Conservation (phyloP, 495 filamentous ascomycete species). For the Xylaria palmicola region DNA sequence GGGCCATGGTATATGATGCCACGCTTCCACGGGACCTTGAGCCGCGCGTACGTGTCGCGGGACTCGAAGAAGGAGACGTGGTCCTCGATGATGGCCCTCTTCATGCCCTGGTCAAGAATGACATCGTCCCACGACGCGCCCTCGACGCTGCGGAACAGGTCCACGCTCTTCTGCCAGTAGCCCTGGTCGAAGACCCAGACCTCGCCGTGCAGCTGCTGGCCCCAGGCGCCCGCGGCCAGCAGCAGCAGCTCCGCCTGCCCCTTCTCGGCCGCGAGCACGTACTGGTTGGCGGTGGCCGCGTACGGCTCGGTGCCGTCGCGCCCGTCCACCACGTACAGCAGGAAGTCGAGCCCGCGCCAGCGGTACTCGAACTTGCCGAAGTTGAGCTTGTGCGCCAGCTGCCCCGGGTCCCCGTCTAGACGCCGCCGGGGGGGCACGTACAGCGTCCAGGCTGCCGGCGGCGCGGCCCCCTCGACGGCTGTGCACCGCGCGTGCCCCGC, state of each 20-base stretch:
- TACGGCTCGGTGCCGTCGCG: slow-evolving; percentile 41
- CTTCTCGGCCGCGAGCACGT: slow-evolving; percentile 46
- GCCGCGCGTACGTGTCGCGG: slow-evolving; percentile 50
- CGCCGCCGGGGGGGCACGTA: slow-evolving; percentile 53
- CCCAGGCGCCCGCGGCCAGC: slow-evolving; percentile 49
- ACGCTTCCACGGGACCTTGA: slow-evolving; percentile 57
- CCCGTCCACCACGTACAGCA: slow-evolving; percentile 54
- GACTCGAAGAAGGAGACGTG: slow-evolving; percentile 60
- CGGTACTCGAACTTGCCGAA: slow-evolving; percentile 56
- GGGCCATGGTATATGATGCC: slow-evolving; percentile 60
- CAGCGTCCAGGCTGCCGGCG: slow-evolving; percentile 27
- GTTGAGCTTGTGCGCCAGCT: slow-evolving; percentile 38
- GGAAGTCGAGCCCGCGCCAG: slow-evolving; percentile 48
- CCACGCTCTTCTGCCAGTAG: slow-evolving; percentile 57
- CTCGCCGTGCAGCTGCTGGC: slow-evolving; percentile 55
- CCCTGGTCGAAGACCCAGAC: slow-evolving; percentile 64
- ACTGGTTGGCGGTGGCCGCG: slow-evolving; percentile 40
- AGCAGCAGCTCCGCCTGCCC: slow-evolving; percentile 52
- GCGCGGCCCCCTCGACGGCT: slow-evolving; percentile 23
- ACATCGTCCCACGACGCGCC: slow-evolving; percentile 62
- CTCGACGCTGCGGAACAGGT: slow-evolving; percentile 57
- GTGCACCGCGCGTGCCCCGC: slow-evolving; percentile 35
- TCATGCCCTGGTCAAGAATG: slow-evolving; percentile 63
- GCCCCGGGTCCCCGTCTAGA: slow-evolving; percentile 47
- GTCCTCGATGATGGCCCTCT: slow-evolving; percentile 57